Evolutionary conservation across 129 eudicot species (phyloP).

Genomic region (Arctium minus): DNA sequence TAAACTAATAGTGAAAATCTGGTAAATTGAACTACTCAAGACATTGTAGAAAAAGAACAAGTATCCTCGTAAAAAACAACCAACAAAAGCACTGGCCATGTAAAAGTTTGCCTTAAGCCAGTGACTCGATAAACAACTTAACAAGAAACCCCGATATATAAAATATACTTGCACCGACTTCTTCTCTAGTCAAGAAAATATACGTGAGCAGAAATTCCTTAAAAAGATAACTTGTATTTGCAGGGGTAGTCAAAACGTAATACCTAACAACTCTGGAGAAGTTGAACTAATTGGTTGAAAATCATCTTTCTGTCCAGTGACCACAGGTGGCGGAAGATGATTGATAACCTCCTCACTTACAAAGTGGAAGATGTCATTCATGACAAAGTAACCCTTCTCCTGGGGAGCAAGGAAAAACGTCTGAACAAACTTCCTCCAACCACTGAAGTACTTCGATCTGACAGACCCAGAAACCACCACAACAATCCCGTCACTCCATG

Average conservation of each 20-base stretch:
- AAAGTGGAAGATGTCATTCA: conserved; percentile 81
- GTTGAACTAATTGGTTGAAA: conserved; percentile 43
- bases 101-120: not conserved
- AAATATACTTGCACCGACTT: not conserved
- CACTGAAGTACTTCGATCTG: conserved; percentile 49
- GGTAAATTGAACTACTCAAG: not conserved
- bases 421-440: conserved; percentile 74
- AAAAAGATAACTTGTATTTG: not conserved
- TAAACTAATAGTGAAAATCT: not conserved
- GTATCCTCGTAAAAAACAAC: not conserved
- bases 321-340: conserved; percentile 36
- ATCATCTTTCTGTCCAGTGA: conserved; percentile 40
- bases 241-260: not conserved
- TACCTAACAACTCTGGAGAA: conserved; percentile 61
- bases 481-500: conserved; percentile 68
- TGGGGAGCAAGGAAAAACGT: conserved; percentile 94
- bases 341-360: conserved; percentile 42
- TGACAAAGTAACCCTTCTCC: conserved; percentile 78
- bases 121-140: not conserved
- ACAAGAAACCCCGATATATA: not conserved
- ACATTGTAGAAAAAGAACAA: no score
- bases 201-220: not conserved
- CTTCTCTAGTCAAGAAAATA: not conserved
- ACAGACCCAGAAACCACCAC: conserved; percentile 84
- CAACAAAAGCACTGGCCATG: not conserved